Base-by-base conservation (phyloP, 805 yeast species). In the Myxozyma geophila region DNA sequence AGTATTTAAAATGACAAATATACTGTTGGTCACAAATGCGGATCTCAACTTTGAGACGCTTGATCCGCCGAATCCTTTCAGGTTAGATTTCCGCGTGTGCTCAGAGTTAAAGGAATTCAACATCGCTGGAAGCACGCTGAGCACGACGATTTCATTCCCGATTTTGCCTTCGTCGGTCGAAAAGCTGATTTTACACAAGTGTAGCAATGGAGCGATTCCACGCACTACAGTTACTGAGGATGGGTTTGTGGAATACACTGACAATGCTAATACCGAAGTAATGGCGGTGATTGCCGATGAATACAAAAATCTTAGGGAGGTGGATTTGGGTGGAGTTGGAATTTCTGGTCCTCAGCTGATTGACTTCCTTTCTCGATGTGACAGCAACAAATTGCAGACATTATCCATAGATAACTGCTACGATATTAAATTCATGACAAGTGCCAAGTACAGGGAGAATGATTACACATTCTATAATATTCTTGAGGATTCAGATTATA, bases 311-410 rank as follows among this genome's bases (percentile, higher is more conserved):
- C 19, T 54, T 19, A n/a, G 43, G 28, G 58, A 54, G 17, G 51
- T 54, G 28, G 58, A 54, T 44, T 36, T 54, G 13, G 58, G 58
- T n/a, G 50, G 51, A 36, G 51, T 46, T 8, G 50, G 51, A 7
- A 54, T 54, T 33, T 44, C 58, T 6, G 58, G 58, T 9, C 39
- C 58, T 13, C 41, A 46, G 8, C 21, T 54, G n/a, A 19, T 54
- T n/a, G 58, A 54, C 36, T 54, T 54, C n/a, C 51, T 54, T 8
- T 28, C 40, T 19, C 58, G 58, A 9, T 54, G 58, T 23, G 58
- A 54, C 36, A 50, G 51, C 10, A 43, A 44, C 7, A 54, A 54
- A 43, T n/a, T 54, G 40, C 44, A 54, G 21, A 54, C 58, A 33
- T 44, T 54, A 2, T 54, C 58, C 10, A 43, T 54, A 10, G 58